Conservation (phyloP, 2,329 filamentous ascomycete genomes). For the Fusarium praegraminearum region DNA sequence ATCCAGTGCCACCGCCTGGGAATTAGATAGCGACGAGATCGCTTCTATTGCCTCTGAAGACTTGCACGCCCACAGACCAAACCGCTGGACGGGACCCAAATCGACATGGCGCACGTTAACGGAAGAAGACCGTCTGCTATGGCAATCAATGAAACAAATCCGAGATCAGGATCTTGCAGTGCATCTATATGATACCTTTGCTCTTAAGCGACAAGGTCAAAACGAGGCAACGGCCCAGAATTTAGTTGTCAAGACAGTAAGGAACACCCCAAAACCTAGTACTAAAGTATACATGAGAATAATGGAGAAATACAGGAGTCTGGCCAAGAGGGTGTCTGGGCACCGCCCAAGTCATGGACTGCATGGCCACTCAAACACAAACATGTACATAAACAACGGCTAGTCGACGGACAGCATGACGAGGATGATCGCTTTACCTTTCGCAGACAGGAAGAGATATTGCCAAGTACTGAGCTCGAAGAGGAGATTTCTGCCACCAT, state of each 20-base stretch:
- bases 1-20: conserved; percentile 50
- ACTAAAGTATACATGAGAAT: background rate
- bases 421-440: conserved; percentile 65
- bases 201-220: conserved; percentile 64
- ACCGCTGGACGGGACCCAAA: conserved; percentile 76
- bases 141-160: conserved; percentile 71
- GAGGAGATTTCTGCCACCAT: conserved; percentile 77
- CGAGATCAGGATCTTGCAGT: conserved; percentile 75
- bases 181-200: conserved; percentile 84
- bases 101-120: conserved; percentile 76
- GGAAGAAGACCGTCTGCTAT: conserved; percentile 70
- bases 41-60: conserved; percentile 62
- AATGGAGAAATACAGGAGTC: conserved; percentile 43
- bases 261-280: background rate
- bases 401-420: conserved; percentile 61
- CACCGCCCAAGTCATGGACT: conserved; percentile 75
- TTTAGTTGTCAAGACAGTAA: conserved; percentile 49
- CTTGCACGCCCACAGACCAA: conserved; percentile 67
- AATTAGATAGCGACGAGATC: conserved; percentile 61
- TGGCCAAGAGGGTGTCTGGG: conserved; percentile 57
- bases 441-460: conserved; percentile 56
- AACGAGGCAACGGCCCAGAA: conserved; percentile 46
- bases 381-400: conserved; percentile 69
- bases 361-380: conserved; percentile 81
- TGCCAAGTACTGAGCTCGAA: conserved; percentile 72